A percentile compares a stretch with the other conserved stretches of the same genome.
phyloP scores from a whole-genome alignment of 305 asterid genomes.

The Fraxinus velutina region DNA sequence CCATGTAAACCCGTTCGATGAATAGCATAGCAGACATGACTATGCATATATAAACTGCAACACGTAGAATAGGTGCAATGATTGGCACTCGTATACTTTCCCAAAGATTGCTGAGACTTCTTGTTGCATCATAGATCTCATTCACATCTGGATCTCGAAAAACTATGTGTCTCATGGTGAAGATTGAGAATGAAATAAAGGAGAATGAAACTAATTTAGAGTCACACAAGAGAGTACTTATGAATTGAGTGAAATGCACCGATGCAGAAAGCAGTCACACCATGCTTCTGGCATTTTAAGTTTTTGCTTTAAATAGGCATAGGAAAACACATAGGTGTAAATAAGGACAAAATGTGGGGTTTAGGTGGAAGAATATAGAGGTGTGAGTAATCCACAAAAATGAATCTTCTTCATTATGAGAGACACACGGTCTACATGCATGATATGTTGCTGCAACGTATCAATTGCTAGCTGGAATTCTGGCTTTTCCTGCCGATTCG shows the following conservation, averaged over 20 bases:
- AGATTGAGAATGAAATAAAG: constrained; percentile 19
- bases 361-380: constrained; percentile 35
- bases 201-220: constrained; percentile 18
- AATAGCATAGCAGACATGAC: constrained; percentile 80
- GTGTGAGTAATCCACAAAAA: constrained; percentile 28
- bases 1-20: constrained; percentile 75
- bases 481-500: constrained; percentile 48
- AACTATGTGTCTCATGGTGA: constrained; percentile 57
- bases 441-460: constrained; percentile 48
- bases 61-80: constrained; percentile 52
- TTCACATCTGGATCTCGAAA: constrained; percentile 31
- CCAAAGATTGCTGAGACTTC: constrained; percentile 50
- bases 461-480: constrained; percentile 52
- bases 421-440: constrained; percentile 71
- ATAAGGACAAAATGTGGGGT: constrained; percentile 31
- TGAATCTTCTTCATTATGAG: constrained; percentile 24
- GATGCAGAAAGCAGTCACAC: constrained; percentile 30
- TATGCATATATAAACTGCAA: constrained; percentile 61
- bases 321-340: constrained; percentile 28
- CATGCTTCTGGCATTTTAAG: constrained; percentile 24
- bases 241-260: constrained; percentile 30
- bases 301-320: constrained; percentile 42
- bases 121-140: constrained; percentile 46
- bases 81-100: constrained; percentile 60
- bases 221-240: constrained; percentile 18